Percentiles rank a stretch among this genome's conserved stretches.
These are phyloP conservation scores for Lasiodiplodia theobromae DNA, from an alignment of 2,329 filamentous ascomycete genomes.

Conservation along the genomic window DNA sequence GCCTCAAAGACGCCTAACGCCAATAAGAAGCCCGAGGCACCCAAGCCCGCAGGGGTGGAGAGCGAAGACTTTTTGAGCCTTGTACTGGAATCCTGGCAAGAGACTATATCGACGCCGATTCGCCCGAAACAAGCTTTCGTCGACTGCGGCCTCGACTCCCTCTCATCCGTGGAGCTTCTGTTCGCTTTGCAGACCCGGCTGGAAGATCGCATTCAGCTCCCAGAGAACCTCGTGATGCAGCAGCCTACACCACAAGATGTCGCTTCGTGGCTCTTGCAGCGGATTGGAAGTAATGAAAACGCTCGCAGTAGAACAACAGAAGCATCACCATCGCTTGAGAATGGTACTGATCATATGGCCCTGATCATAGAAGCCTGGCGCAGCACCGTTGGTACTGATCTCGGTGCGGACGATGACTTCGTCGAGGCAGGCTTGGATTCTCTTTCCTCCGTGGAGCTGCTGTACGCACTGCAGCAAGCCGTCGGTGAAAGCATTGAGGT, in stretches of 20 bases:
- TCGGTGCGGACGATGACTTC: not conserved
- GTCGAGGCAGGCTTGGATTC: slow-evolving; percentile 26
- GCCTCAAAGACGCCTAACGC: too few species aligned
- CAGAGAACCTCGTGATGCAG: not conserved
- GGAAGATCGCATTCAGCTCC: not conserved
- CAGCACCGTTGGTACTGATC: not conserved
- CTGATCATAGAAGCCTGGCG: not conserved
- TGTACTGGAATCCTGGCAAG: not conserved
- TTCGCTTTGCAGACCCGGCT: not conserved
- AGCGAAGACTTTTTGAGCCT: not conserved
- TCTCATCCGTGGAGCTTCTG: not conserved
- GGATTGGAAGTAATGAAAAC: not conserved
- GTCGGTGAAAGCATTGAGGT: not conserved
- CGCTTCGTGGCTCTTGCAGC: slow-evolving; percentile 33
- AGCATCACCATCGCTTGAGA: too few species aligned
- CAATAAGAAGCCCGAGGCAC: not conserved
- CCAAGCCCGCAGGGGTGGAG: not conserved
- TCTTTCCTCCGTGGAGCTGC: slow-evolving; percentile 41
- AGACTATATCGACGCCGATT: not conserved
- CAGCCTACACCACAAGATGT: slow-evolving; percentile 32
- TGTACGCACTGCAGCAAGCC: not conserved
- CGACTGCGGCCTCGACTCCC: not conserved
- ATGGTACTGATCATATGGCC: not conserved
- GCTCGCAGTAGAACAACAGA: too few species aligned
- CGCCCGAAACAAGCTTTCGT: not conserved